These are phyloP conservation scores for Exophiala oligosperma DNA, from an alignment of 2,329 filamentous ascomycete genomes.

Conservation along the genomic window DNA sequence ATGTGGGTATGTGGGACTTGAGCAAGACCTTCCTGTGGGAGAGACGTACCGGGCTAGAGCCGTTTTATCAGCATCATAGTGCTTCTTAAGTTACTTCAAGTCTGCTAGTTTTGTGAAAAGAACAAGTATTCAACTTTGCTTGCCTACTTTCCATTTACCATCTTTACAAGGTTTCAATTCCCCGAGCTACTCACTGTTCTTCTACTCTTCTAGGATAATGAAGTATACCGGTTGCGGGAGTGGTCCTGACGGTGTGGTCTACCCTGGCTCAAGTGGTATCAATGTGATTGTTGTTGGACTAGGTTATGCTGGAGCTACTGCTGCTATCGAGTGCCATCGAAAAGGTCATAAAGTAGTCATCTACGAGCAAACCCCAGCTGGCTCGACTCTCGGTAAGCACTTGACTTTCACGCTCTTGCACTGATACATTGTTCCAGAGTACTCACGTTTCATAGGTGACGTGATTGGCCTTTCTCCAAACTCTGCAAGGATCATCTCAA, in stretches of 20 bases:
- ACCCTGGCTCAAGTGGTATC: conserved; percentile 2
- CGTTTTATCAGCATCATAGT: no score
- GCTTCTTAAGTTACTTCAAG: no score
- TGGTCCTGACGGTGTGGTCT: not conserved
- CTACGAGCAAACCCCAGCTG: conserved; percentile 45
- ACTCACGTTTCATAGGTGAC: conserved; percentile 39
- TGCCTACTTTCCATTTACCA: no score
- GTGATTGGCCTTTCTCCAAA: conserved; percentile 41
- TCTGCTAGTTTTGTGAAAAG: no score
- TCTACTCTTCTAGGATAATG: not conserved
- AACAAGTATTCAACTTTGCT: no score
- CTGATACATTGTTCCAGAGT: conserved; percentile 36
- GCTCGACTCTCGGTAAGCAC: not conserved
- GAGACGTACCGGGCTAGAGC: no score
- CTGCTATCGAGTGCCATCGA: conserved; percentile 62
- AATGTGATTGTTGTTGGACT: conserved; percentile 5
- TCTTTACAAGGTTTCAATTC: no score
- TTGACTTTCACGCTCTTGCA: not conserved
- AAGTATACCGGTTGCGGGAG: not conserved
- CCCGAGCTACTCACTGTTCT: no score
- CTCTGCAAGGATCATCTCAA: conserved; percentile 28
- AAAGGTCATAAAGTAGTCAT: conserved; percentile 61
- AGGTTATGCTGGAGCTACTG: conserved; percentile 63
- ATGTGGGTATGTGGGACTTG: no score
- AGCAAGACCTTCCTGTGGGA: no score